These are phyloP conservation scores for Serendipita sp. DNA, from an alignment of 768 basidiomycete species.

Conservation along the genomic window DNA sequence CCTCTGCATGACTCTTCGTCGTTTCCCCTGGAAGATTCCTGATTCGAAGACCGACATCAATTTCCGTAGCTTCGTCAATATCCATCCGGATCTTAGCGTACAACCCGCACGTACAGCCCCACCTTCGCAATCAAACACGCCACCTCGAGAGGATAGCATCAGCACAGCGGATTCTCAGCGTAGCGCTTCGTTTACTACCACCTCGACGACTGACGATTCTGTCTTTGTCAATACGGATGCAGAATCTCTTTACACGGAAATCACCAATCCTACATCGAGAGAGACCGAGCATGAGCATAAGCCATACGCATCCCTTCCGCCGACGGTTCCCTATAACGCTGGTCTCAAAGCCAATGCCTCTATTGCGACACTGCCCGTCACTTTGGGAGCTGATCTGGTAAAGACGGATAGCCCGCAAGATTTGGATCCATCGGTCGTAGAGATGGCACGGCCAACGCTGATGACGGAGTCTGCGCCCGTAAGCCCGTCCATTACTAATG, in stretches of 20 bases:
- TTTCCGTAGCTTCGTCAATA: slow-evolving; percentile 80
- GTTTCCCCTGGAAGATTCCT: slow-evolving; percentile 98
- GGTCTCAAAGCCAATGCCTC: slow-evolving; percentile 8
- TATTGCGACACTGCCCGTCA: slow-evolving; percentile 26
- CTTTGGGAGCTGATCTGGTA: slow-evolving; percentile 16
- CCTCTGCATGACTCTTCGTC: slow-evolving; percentile 92
- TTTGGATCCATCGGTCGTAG: slow-evolving; percentile 52
- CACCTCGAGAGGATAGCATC: slow-evolving; percentile 6
- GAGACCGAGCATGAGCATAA: not conserved
- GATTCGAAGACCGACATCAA: slow-evolving; percentile 84
- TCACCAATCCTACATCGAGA: not conserved
- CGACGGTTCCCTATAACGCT: not conserved
- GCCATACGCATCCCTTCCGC: not conserved
- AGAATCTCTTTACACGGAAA: not conserved
- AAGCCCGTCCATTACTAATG: slow-evolving; percentile 12
- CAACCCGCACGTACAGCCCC: slow-evolving; percentile 15
- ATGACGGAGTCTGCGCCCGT: slow-evolving; percentile 55
- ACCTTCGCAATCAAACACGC: not conserved
- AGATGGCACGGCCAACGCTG: slow-evolving; percentile 56
- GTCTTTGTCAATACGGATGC: not conserved
- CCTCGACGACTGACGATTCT: not conserved
- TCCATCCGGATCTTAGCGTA: slow-evolving; percentile 74
- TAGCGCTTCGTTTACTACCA: not conserved
- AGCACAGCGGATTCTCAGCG: not conserved
- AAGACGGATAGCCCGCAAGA: slow-evolving; percentile 32